phyloP scores from a whole-genome alignment of 192 early-diverging fungal species.

The Linnemannia hyalina region DNA sequence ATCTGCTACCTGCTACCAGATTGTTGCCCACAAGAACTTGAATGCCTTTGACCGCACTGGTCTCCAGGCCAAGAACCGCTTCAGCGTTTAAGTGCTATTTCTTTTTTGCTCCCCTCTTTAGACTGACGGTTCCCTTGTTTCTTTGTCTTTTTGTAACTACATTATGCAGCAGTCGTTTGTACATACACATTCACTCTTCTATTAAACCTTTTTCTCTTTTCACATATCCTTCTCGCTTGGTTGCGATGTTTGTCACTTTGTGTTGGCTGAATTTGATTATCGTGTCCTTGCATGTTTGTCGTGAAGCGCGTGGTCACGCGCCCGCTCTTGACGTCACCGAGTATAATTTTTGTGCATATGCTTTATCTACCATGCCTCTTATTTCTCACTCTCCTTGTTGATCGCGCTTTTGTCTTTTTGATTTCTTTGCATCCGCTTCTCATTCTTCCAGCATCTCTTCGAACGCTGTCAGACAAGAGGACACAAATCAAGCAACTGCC shows the following conservation, averaged over 20 bases:
- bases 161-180: constrained; percentile 26
- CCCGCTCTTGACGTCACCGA: no score
- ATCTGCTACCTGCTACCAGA: constrained; percentile 96
- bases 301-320: no score
- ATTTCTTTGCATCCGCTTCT: neutral
- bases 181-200: constrained; percentile 22
- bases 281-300: no score
- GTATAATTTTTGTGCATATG: no score
- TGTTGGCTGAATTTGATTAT: neutral
- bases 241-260: neutral
- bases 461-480: no score
- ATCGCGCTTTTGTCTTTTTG: neutral
- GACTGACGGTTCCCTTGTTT: neutral
- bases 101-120: neutral
- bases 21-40: constrained; percentile 96
- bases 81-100: constrained; percentile 18
- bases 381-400: neutral
- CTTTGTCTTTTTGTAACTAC: constrained; percentile 11
- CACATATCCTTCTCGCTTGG: neutral
- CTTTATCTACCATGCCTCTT: neutral
- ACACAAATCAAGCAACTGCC: neutral
- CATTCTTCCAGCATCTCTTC: neutral
- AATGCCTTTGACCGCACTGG: constrained; percentile 92
- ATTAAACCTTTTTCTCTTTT: neutral
- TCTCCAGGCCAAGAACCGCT: constrained; percentile 65